Evolutionary conservation across 345 rosid genomes (phyloP).

Genomic region (Mangifera indica): DNA sequence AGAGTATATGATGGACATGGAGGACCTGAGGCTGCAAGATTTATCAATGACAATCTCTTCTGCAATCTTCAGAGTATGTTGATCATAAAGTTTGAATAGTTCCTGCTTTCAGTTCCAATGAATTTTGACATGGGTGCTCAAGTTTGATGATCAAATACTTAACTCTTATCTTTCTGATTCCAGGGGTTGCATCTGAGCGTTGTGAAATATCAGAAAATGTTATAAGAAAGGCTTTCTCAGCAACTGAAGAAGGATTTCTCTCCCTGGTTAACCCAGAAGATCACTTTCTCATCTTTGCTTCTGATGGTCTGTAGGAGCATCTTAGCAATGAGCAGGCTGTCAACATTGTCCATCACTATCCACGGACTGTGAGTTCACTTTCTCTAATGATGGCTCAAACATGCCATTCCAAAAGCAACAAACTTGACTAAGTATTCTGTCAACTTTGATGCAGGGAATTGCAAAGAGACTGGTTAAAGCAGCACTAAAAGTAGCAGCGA

Average conservation of each 20-base stretch:
- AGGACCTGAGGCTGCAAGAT: constrained; percentile 74
- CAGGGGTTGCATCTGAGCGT: constrained; percentile 53
- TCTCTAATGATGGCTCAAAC: not conserved
- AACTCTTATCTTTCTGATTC: not conserved
- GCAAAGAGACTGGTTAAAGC: constrained; percentile 66
- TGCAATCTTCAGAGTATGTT: constrained; percentile 55
- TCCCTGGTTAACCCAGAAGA: constrained; percentile 56
- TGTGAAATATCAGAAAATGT: constrained; percentile 45
- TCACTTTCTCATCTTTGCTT: constrained; percentile 72
- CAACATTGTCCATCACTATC: constrained; percentile 48
- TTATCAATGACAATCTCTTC: constrained; percentile 57
- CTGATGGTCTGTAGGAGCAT: constrained; percentile 94
- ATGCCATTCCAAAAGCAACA: not conserved
- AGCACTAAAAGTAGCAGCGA: constrained; percentile 74
- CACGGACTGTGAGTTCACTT: constrained; percentile 48
- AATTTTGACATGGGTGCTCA: not conserved
- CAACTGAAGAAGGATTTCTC: constrained; percentile 66
- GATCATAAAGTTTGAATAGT: not conserved
- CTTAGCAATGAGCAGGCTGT: constrained; percentile 69
- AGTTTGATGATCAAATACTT: not conserved
- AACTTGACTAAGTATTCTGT: not conserved
- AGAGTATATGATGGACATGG: constrained; percentile 91
- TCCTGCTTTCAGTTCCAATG: not conserved
- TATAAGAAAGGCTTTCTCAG: constrained; percentile 53
- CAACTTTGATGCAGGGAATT: constrained; percentile 48